These are phyloP conservation scores for Actinomortierella ambigua DNA, from an alignment of 371 early-diverging fungal species.

Conservation along the genomic window DNA sequence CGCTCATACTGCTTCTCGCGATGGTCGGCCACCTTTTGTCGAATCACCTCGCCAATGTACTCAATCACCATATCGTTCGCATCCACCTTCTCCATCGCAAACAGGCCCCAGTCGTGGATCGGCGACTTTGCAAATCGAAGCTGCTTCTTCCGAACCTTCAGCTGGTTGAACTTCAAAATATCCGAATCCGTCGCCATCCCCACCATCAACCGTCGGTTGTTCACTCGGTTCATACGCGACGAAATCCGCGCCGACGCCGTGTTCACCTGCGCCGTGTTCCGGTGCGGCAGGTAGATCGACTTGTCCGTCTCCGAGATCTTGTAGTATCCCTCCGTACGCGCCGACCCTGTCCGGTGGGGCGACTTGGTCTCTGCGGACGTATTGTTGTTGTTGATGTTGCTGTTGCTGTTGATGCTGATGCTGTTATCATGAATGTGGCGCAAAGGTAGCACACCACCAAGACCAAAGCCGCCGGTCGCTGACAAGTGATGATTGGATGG, in stretches of 20 bases:
- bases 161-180: slow-evolving; percentile 85
- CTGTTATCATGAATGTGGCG: background rate
- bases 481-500: background rate
- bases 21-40: slow-evolving; percentile 94
- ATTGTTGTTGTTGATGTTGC: no score
- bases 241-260: slow-evolving; percentile 49
- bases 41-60: slow-evolving; percentile 98
- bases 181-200: slow-evolving; percentile 70
- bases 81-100: slow-evolving; percentile 90
- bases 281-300: slow-evolving; percentile 63
- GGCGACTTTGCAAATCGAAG: slow-evolving; percentile 87
- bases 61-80: slow-evolving; percentile 96
- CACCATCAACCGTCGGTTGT: slow-evolving; percentile 66
- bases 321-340: slow-evolving; percentile 80
- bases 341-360: slow-evolving; percentile 71
- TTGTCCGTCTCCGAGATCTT: slow-evolving; percentile 71
- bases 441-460: background rate
- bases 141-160: slow-evolving; percentile 87
- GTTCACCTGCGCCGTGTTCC: slow-evolving; percentile 49
- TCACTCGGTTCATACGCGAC: slow-evolving; percentile 63
- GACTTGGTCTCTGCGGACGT: slow-evolving; percentile 26
- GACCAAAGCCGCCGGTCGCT: background rate
- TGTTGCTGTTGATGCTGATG: no score
- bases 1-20: slow-evolving; percentile 93
- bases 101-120: slow-evolving; percentile 98